phyloP scores from a whole-genome alignment of 805 yeast genomes.

The Yarrowia sp. region DNA sequence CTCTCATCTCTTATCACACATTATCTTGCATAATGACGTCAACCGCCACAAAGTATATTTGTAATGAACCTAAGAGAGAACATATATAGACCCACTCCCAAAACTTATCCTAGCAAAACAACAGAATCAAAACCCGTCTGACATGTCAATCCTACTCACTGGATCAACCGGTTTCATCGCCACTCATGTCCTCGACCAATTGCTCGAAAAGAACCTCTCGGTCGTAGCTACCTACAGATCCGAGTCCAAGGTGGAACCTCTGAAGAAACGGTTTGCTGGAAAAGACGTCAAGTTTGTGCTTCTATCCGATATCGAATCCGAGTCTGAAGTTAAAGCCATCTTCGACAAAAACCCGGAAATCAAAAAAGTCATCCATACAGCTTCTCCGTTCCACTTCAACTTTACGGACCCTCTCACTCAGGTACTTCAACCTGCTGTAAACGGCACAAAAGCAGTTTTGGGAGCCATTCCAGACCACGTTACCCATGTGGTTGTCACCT shows the following conservation, averaged over 20 bases:
- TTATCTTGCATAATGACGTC: background rate
- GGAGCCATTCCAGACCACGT: slow-evolving; percentile 42
- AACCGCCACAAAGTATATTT: slow-evolving; percentile 15
- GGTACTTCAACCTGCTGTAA: slow-evolving; percentile 47
- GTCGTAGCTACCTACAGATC: slow-evolving; percentile 51
- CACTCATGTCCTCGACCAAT: slow-evolving; percentile 41
- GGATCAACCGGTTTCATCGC: slow-evolving; percentile 50
- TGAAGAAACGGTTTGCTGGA: slow-evolving; percentile 32
- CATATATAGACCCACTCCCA: too few species aligned
- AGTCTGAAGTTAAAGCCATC: slow-evolving; percentile 47
- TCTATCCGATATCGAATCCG: slow-evolving; percentile 36
- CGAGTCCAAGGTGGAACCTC: slow-evolving; percentile 42
- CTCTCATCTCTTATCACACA: too few species aligned
- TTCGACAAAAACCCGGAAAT: slow-evolving; percentile 42
- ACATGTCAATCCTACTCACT: slow-evolving; percentile 40
- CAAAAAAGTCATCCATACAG: slow-evolving; percentile 42
- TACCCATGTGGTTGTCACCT: slow-evolving; percentile 46
- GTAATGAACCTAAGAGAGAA: background rate
- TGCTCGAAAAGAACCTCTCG: slow-evolving; percentile 42
- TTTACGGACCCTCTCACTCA: slow-evolving; percentile 42
- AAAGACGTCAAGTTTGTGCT: slow-evolving; percentile 33
- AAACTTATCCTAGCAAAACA: too few species aligned
- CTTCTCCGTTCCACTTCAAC: slow-evolving; percentile 40
- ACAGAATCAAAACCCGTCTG: too few species aligned
- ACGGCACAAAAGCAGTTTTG: slow-evolving; percentile 47